Percentiles rank a stretch among this genome's conserved stretches.
These are phyloP conservation scores for Botrytis medusae DNA, from an alignment of 2,329 filamentous ascomycete species.

Conservation along the genomic window DNA sequence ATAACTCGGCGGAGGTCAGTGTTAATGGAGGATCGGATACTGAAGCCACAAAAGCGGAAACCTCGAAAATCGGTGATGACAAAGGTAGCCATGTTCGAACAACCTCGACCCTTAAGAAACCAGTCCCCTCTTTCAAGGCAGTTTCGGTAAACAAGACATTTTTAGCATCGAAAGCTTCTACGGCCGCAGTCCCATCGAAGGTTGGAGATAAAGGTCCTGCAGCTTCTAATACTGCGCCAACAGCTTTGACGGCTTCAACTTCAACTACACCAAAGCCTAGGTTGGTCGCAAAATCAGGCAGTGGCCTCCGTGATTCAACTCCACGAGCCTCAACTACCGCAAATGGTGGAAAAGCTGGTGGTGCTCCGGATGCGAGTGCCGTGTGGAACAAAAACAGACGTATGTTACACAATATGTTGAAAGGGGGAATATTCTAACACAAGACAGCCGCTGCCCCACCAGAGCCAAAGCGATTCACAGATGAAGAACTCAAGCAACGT, in stretches of 20 bases:
- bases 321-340: slow-evolving; percentile 44
- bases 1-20: slow-evolving; percentile 65
- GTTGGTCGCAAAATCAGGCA: slow-evolving; percentile 73
- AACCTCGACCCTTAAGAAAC: slow-evolving; percentile 65
- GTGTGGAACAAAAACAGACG: slow-evolving; percentile 91
- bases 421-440: slow-evolving; percentile 31
- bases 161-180: slow-evolving; percentile 65
- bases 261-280: slow-evolving; percentile 63
- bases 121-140: slow-evolving; percentile 73
- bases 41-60: slow-evolving; percentile 63
- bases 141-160: slow-evolving; percentile 86
- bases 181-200: slow-evolving; percentile 49
- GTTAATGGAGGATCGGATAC: slow-evolving; percentile 75
- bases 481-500: slow-evolving; percentile 80
- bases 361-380: slow-evolving; percentile 67
- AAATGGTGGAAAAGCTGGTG: slow-evolving; percentile 58
- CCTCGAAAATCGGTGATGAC: slow-evolving; percentile 54
- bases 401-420: slow-evolving; percentile 45
- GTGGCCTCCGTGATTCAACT: slow-evolving; percentile 55
- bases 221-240: slow-evolving; percentile 12
- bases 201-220: slow-evolving; percentile 48
- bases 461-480: slow-evolving; percentile 78
- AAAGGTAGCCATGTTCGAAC: slow-evolving; percentile 59
- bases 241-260: slow-evolving; percentile 44
- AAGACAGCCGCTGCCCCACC: slow-evolving; percentile 58